Percentiles rank a stretch among this genome's conserved stretches.
Evolutionary conservation across 345 rosid genomes (phyloP).

Genomic region (Lenwebbia sp.): DNA sequence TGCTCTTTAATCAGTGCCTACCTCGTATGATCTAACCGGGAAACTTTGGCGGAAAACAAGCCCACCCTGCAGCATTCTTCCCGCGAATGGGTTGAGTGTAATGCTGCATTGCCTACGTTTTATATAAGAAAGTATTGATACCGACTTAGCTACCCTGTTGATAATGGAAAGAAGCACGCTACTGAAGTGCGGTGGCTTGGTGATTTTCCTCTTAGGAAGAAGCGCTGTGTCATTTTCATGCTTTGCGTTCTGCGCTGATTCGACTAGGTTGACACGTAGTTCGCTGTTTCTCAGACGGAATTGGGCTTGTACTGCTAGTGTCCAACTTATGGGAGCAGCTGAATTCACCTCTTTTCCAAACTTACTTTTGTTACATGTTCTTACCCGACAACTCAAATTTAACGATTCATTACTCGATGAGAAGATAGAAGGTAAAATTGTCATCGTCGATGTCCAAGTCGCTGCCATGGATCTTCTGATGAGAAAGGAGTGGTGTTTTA

Average conservation of each 20-base stretch:
- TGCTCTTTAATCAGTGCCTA: conserved; percentile 1
- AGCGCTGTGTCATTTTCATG: not conserved
- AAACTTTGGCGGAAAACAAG: conserved; percentile 13
- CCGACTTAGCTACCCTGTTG: not conserved
- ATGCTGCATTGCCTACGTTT: not conserved
- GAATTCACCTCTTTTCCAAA: not conserved
- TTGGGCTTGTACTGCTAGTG: not conserved
- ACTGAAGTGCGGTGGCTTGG: not conserved
- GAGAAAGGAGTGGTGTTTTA: not conserved
- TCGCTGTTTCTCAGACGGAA: not conserved
- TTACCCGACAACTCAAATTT: not conserved
- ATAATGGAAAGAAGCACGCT: not conserved
- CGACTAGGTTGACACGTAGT: not conserved
- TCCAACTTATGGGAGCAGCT: not conserved
- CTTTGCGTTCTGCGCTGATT: not conserved
- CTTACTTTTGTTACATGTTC: not conserved
- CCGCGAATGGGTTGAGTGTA: not conserved
- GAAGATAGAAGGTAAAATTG: not conserved
- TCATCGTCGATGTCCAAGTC: not conserved
- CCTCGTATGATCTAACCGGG: conserved; percentile 10
- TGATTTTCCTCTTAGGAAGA: not conserved
- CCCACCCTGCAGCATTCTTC: conserved; percentile 10
- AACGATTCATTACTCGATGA: not conserved
- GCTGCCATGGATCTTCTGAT: not conserved
- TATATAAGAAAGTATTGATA: not conserved